Percentiles rank a stretch among this genome's conserved stretches.
Evolutionary conservation across 306 rosid species (phyloP).

Genomic region (Begonia fuchsioides): DNA sequence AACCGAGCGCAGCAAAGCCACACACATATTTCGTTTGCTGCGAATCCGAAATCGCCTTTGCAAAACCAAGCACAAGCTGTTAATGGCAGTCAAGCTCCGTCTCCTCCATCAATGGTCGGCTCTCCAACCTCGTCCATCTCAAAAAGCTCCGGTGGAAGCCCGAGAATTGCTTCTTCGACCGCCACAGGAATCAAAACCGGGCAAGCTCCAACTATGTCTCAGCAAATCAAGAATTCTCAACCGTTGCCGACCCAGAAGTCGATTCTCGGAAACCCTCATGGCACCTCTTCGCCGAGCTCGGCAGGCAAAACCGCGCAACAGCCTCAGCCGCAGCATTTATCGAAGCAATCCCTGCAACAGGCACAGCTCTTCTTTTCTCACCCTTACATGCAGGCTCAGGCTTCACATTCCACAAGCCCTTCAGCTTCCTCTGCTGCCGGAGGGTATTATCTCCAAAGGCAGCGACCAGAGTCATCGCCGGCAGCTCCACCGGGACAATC

Average conservation of each 20-base stretch:
- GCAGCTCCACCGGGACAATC: constrained; percentile 37
- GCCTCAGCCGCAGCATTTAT: constrained; percentile 15
- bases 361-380: constrained; percentile 36
- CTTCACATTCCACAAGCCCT: constrained; percentile 37
- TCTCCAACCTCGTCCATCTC: constrained; percentile 79
- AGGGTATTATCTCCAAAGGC: constrained; percentile 42
- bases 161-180: constrained; percentile 47
- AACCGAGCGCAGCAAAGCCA: constrained; percentile 54
- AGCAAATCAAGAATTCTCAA: constrained; percentile 50
- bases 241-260: constrained; percentile 43
- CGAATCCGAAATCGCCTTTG: constrained; percentile 47
- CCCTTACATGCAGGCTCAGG: constrained; percentile 37
- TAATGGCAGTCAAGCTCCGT: constrained; percentile 42
- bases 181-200: constrained; percentile 48
- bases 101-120: constrained; percentile 66
- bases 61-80: constrained; percentile 44
- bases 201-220: constrained; percentile 55
- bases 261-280: constrained; percentile 53
- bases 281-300: constrained; percentile 29
- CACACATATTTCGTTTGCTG: constrained; percentile 73
- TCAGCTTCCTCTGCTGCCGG: constrained; percentile 32
- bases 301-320: constrained; percentile 23
- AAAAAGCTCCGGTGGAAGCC: constrained; percentile 79
- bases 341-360: constrained; percentile 56
- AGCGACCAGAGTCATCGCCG: constrained; percentile 52